A percentile compares a stretch with the other conserved stretches of the same genome.
Conservation (phyloP, 371 early-diverging fungal genomes). For the Massospora cicadina region DNA sequence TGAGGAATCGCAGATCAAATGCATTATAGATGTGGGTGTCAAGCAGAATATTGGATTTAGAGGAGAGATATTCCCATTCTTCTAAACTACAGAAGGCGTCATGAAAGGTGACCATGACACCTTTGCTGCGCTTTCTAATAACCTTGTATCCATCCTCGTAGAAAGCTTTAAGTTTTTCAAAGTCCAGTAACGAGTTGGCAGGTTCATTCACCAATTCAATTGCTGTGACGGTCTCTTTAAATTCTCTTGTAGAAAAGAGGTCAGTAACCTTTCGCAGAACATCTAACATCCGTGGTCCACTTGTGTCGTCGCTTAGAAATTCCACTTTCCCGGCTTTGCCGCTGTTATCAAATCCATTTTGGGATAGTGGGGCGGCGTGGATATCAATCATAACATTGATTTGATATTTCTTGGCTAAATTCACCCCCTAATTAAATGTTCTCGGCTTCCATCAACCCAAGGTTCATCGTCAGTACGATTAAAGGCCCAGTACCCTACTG, state of each 20-base stretch:
- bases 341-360: slow-evolving; percentile 30
- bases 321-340: slow-evolving; percentile 14
- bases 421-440: slow-evolving; percentile 36
- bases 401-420: slow-evolving; percentile 46
- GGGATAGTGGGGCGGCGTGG: slow-evolving; percentile 59
- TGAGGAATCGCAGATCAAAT: slow-evolving; percentile 20
- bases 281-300: slow-evolving; percentile 14
- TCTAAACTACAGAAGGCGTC: slow-evolving; percentile 8
- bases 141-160: slow-evolving; percentile 9
- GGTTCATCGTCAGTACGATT: slow-evolving; percentile 27
- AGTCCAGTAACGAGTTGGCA: slow-evolving; percentile 20
- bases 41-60: slow-evolving; percentile 8
- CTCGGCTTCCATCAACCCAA: slow-evolving; percentile 30
- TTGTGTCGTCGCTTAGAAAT: slow-evolving; percentile 12
- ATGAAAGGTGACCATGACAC: slow-evolving; percentile 3
- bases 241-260: slow-evolving; percentile 26
- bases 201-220: slow-evolving; percentile 23
- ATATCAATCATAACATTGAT: slow-evolving; percentile 53
- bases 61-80: not conserved
- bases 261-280: slow-evolving; percentile 20
- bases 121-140: not conserved
- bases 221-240: slow-evolving; percentile 22
- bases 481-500: slow-evolving; percentile 57
- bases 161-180: slow-evolving; percentile 10
- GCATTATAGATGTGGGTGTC: slow-evolving; percentile 32